Conservation (phyloP, 2,329 filamentous ascomycete genomes). For the Fusarium coffeatum region DNA sequence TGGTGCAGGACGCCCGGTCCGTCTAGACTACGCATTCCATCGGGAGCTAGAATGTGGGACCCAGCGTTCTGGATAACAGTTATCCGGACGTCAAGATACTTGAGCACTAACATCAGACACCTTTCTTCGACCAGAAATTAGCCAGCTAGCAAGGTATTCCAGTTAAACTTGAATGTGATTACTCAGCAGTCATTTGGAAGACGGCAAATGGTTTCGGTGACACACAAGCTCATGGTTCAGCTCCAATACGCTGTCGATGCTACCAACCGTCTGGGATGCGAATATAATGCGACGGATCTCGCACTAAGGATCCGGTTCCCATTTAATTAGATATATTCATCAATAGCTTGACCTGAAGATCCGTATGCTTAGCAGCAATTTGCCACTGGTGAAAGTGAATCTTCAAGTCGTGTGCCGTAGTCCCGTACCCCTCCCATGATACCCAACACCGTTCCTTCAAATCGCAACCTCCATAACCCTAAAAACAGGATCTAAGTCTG, state of each 20-base stretch:
- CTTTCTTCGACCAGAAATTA: background rate
- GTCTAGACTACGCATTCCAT: background rate
- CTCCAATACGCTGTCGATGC: background rate
- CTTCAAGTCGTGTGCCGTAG: background rate
- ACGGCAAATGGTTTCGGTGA: background rate
- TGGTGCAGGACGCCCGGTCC: background rate
- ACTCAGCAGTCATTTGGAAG: too few species aligned
- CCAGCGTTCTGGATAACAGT: background rate
- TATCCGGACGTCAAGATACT: background rate
- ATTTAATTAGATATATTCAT: background rate
- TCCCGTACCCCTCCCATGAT: background rate
- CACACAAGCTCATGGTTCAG: background rate
- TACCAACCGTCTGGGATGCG: background rate
- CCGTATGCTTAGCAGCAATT: too few species aligned
- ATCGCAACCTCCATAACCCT: background rate
- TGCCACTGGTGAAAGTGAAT: too few species aligned
- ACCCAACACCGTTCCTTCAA: background rate
- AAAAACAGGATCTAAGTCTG: background rate
- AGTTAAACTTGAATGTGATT: too few species aligned
- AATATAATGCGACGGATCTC: background rate
- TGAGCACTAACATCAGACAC: background rate
- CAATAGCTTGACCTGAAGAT: too few species aligned
- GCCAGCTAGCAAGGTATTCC: background rate
- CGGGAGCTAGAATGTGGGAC: background rate
- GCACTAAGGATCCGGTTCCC: background rate